Base-by-base conservation (phyloP, 768 basidiomycete genomes). In the Obba rivulosa region DNA sequence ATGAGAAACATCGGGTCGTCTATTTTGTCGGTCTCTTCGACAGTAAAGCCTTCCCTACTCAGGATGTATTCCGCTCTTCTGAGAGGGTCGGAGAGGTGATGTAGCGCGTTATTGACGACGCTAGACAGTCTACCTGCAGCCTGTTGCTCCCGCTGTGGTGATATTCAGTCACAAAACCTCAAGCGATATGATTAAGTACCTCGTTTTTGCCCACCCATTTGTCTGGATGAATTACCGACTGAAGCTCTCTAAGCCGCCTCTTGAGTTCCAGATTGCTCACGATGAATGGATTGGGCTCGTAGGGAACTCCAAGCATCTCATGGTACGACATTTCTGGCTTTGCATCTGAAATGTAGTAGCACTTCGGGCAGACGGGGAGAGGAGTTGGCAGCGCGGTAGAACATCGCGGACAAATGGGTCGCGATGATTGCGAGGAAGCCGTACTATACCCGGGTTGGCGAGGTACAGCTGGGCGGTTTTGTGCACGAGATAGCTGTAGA, bases 191-290 rank as follows among this genome's bases (percentile, higher is more conserved):
- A n/a, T 37, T 20, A 59, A 66, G 45, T 54, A 86, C 87, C 51
- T 76, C 65, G 48, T 81, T 80, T 59, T 78, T 75, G 24, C 80
- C 76, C 28, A 81, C 76, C 85, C 88, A 95, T 11, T 81, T 74
- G 63, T 97, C 93, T 0, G 93, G 93, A 69, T 97, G 93, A 44
- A 89, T 82, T 18, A 79, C 69, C 18, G 80, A 74, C 61, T 95
- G 93, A 3, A 86, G 79, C 40, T 76, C 69, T 28, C 86, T 70
- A 62, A 91, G 94, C 23, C 76, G 74, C 31, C 70, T 68, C 63
- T 81, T 84, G 50, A 96, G 67, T 17, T 74, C 68, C 1, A 66
- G 57, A 14, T 75, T 57, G 60, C 92, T 81, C 37, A 97, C 66
- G 14, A 73, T 64, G 66, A 91, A 95, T 8, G 83, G 83, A 61